Base-by-base conservation (phyloP, 2,329 filamentous ascomycete genomes). In the Macrophomina pseudophaseolina region DNA sequence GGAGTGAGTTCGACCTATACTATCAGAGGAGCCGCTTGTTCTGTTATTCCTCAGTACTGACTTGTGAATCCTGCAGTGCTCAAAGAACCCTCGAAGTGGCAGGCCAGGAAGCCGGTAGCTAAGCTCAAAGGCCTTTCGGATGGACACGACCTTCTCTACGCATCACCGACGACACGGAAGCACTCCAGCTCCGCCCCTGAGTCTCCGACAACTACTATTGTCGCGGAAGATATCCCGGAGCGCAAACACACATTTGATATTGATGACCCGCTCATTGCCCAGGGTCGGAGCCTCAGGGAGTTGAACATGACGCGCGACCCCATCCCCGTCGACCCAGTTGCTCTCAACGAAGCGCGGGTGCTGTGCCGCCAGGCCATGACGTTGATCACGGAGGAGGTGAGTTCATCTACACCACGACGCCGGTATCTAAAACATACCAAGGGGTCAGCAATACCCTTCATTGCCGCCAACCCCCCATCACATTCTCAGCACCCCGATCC, bases 311-410 rank as follows among this genome's bases (percentile, higher is more conserved):
- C 67, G 3, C 64, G 66, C 3, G 73, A 73, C 48, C 69, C 72
- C 1, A 74, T 75, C 46, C 70, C 72, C 6, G 70, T 74, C 5
- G 74, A 75, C 44, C 70, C 72, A 5, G 66, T 72, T 2, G 72
- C 70, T 3, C 65, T 75, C 53, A 74, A 74, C 58, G 73, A 75
- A 64, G 73, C 74, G 16, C 56, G 71, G 1, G 49, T 75, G 49
- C 67, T 74, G 2, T 75, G 73, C 63, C 66, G 74, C 28, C 72
- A 74, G 62, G 73, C 74, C 1, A 74, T 75, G 72, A 75, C 74
- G 2, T 60, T 75, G 54, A 75, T 75, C 59, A 75, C 71, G 5
- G 72, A 75, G 65, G 73, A 75, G 56, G 54, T 46, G 28, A 67
- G 70, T 71, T 5, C 6, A 18, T 11, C n/a, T 28, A 3, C 35